phyloP scores from a whole-genome alignment of 169 alveolate species.

The Eimeria necatrix region DNA sequence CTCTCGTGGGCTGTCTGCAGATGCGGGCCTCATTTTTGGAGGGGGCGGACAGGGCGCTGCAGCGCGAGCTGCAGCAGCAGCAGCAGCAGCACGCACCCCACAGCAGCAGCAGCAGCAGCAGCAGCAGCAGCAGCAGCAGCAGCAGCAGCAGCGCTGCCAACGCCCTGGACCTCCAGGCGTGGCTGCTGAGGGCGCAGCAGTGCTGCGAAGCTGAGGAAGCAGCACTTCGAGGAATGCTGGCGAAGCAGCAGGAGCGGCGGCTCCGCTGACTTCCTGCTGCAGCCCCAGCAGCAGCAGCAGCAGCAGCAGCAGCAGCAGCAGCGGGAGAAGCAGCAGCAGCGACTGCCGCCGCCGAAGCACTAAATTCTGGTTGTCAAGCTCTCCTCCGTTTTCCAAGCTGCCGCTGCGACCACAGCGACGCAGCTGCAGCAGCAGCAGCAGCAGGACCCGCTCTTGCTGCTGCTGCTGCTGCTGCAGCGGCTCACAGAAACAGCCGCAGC shows the following conservation, averaged over 20 bases:
- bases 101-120: slow-evolving; percentile 40
- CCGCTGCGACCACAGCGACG: background rate
- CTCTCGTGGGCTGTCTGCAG: slow-evolving; percentile 5
- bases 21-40: background rate
- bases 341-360: background rate
- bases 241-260: slow-evolving; percentile 14
- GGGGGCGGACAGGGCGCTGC: slow-evolving; percentile 34
- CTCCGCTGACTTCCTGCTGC: slow-evolving; percentile 2
- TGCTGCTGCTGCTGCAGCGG: too few species aligned
- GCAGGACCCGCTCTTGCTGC: background rate
- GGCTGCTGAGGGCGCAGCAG: slow-evolving; percentile 42
- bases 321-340: background rate
- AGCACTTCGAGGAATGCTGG: background rate
- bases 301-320: slow-evolving; percentile 38
- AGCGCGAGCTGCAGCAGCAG: slow-evolving; percentile 35
- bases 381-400: background rate
- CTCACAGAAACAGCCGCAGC: too few species aligned
- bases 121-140: slow-evolving; percentile 46
- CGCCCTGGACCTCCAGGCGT: slow-evolving; percentile 9
- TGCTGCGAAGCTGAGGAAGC: slow-evolving; percentile 45
- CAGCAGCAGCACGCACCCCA: slow-evolving; percentile 1
- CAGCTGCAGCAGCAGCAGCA: slow-evolving; percentile 24
- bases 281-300: slow-evolving; percentile 47
- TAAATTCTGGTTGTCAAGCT: too few species aligned
- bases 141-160: slow-evolving; percentile 6